Base-by-base conservation (phyloP, 2,329 filamentous ascomycete species). In the Clarireedia monteithiana region DNA sequence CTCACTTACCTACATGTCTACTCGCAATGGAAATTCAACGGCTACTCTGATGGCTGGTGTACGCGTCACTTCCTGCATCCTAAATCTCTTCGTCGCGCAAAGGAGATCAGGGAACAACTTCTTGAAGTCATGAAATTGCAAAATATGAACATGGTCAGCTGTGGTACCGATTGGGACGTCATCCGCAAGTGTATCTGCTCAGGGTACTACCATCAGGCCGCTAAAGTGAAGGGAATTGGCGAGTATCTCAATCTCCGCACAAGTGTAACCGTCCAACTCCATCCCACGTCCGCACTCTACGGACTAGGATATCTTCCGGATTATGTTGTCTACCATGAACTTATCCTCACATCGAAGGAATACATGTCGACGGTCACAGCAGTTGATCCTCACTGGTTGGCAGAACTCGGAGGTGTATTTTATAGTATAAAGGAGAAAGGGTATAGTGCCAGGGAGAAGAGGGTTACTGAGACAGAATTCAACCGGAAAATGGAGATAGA, bases 381-480 rank as follows among this genome's bases (percentile, higher is more conserved):
- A 1, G 94, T 99, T 1, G 94, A 99, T 70, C 92, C 94, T 52
- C 90, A 95, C 69, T 99, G 94, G 94, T 82, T 99, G 42, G 94
- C 94, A 6, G 94, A 99, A 69, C 77, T 99, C 5, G 94, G 95
- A 36, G 94, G 91, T 1, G 94, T 99, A 0, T 99, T 99, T 71
- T 99, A 97, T 72, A 94, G 88, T 1, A 82, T 99, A 68, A 96
- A 96, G 74, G 92, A 97, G 73, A 99, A 99, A 73, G 94, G 92
- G 1, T 99, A 95, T 69, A 95, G 89, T 14, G 84, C 86, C 12
- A 80, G 89, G 26, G 88, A 96, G 66, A 92, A 91, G 72, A 82
- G 89, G 53, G 83, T 96, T 48, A 92, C 87, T 0, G 92, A 97
- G 73, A 86, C 85, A 15, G 92, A 96, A 70, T 96, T 96, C 70